Conservation (phyloP, 139 green algal species). For the Closterium sp. region DNA sequence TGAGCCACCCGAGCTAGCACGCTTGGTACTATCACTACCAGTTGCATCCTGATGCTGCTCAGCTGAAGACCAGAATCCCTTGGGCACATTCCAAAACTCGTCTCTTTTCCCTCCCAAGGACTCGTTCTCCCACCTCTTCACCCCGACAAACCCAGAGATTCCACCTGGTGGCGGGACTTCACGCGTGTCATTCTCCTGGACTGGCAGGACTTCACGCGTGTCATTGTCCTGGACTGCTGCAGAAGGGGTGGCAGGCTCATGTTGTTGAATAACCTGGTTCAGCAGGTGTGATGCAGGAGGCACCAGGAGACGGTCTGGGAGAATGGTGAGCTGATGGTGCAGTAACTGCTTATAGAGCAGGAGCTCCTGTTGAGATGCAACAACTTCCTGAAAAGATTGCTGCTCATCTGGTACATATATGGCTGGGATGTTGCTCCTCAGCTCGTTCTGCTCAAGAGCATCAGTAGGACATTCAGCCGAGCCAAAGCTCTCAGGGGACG, state of each 20-base stretch:
- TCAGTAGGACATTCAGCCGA: not conserved
- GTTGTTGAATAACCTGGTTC: not conserved
- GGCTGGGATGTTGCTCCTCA: not conserved
- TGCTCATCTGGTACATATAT: too few relatives aligned
- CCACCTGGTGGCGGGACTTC: not conserved
- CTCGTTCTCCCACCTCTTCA: not conserved
- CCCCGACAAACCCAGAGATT: not conserved
- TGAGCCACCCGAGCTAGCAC: too few relatives aligned
- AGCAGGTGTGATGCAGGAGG: not conserved
- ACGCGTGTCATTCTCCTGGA: not conserved
- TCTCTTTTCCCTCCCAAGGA: not conserved
- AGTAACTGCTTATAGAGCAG: not conserved
- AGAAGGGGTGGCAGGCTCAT: not conserved
- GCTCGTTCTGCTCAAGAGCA: not conserved
- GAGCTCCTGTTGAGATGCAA: not conserved
- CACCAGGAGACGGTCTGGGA: not conserved
- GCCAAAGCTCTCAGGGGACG: not conserved
- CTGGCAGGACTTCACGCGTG: not conserved
- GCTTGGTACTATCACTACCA: not conserved
- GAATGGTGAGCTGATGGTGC: not conserved
- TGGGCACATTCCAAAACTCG: not conserved
- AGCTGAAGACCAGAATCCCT: not conserved
- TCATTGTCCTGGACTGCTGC: not conserved
- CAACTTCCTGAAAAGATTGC: not conserved
- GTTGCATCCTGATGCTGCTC: not conserved